A percentile compares a stretch with the other conserved stretches of the same genome.
Evolutionary conservation across 2,329 filamentous ascomycete genomes (phyloP).

Genomic region (Pyrenophora teres): DNA sequence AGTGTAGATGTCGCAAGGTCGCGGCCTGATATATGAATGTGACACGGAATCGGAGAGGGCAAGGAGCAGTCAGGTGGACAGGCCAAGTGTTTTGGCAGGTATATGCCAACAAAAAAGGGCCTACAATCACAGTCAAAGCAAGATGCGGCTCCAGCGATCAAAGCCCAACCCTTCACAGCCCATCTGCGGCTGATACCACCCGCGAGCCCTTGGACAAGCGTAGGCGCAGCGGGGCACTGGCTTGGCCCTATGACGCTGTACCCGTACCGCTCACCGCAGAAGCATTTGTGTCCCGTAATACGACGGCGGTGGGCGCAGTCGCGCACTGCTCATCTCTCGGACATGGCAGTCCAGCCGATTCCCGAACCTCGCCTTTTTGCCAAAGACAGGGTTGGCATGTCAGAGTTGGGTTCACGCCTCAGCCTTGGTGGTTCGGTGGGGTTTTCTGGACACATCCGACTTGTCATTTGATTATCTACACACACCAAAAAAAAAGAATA

Average conservation of each 20-base stretch:
- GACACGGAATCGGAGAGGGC: conserved; percentile 10
- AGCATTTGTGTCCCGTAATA: neutral
- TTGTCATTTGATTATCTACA: conserved; percentile 25
- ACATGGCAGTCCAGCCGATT: conserved; percentile 1
- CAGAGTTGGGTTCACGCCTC: neutral
- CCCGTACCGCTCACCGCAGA: conserved; percentile 1
- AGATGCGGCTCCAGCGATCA: conserved; percentile 13
- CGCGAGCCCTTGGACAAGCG: conserved; percentile 8
- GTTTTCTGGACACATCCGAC: conserved; percentile 10
- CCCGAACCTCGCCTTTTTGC: neutral
- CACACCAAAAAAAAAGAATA: conserved; percentile 10
- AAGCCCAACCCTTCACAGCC: conserved; percentile 35
- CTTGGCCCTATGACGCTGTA: conserved; percentile 33
- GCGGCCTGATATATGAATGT: conserved; percentile 24
- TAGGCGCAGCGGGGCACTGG: conserved; percentile 21
- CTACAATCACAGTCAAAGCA: conserved; percentile 1
- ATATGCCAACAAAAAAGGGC: conserved; percentile 8
- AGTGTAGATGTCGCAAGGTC: neutral
- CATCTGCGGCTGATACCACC: conserved; percentile 30
- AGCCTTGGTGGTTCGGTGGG: neutral
- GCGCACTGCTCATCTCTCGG: conserved; percentile 3
- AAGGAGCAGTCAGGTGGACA: conserved; percentile 10
- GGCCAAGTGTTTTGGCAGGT: neutral
- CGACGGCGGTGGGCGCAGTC: neutral
- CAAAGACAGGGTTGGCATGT: neutral